Conservation (phyloP, 1,139 yeast species). For the Candida tetrigidarum region DNA sequence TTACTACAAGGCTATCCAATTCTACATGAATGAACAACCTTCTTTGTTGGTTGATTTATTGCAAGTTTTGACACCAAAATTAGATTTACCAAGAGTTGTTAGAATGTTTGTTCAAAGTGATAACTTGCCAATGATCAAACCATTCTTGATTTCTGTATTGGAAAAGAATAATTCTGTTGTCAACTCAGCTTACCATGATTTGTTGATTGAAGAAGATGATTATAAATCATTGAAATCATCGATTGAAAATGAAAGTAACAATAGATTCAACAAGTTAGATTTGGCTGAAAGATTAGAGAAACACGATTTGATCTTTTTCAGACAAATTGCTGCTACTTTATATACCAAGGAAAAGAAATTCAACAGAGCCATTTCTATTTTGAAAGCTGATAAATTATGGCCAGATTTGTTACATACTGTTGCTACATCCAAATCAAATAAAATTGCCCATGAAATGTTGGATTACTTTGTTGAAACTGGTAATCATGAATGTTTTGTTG, state of each 20-base stretch:
- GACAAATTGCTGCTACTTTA: conserved; percentile 93
- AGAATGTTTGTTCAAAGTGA: conserved; percentile 95
- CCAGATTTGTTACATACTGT: conserved; percentile 93
- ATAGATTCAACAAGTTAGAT: conserved; percentile 90
- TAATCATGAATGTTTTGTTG: conserved; percentile 94
- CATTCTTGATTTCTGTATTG: conserved; percentile 90
- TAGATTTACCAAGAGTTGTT: conserved; percentile 94
- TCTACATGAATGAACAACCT: conserved; percentile 92
- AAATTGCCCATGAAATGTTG: conserved; percentile 87
- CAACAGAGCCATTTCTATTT: conserved; percentile 83
- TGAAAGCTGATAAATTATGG: conserved; percentile 95
- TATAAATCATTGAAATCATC: conserved; percentile 86
- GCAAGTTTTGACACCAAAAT: conserved; percentile 84
- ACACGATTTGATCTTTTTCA: conserved; percentile 88
- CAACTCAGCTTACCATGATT: conserved; percentile 93
- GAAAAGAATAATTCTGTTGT: conserved; percentile 90
- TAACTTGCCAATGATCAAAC: conserved; percentile 93
- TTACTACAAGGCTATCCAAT: conserved; percentile 95
- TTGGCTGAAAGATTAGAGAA: conserved; percentile 93
- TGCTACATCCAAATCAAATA: conserved; percentile 74
- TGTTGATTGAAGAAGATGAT: conserved; percentile 96
- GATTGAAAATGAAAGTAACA: conserved; percentile 77
- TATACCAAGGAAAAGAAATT: conserved; percentile 95
- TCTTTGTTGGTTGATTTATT: conserved; percentile 86
- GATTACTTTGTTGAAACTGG: conserved; percentile 97